Conservation (phyloP, 2,329 filamentous ascomycete species). For the Fusarium sp. region DNA sequence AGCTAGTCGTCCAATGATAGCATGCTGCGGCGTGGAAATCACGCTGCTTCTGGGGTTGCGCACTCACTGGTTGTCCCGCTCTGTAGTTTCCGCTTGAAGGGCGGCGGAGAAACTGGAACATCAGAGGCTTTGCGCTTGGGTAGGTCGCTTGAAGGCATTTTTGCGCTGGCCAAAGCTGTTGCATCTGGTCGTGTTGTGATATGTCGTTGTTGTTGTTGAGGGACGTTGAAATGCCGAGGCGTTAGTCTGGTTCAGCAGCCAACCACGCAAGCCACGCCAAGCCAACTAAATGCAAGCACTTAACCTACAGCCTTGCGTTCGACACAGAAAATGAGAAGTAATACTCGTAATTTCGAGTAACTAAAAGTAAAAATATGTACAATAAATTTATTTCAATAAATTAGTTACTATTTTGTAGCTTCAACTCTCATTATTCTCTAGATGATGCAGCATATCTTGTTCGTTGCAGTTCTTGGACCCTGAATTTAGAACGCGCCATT, state of each 20-base stretch:
- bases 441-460: neutral
- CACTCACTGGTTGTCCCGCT: slow-evolving; percentile 63
- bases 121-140: slow-evolving; percentile 54
- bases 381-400: neutral
- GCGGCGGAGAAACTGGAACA: slow-evolving; percentile 64
- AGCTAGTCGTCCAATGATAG: slow-evolving; percentile 3
- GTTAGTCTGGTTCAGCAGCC: neutral
- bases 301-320: neutral
- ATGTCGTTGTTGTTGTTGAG: slow-evolving; percentile 15
- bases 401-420: rapidly evolving
- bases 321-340: neutral
- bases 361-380: rapidly evolving
- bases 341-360: rapidly evolving
- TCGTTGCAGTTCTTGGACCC: neutral
- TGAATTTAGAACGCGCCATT: neutral
- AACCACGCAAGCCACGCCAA: slow-evolving; percentile 1
- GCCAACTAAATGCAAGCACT: neutral
- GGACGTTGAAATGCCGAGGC: slow-evolving; percentile 24
- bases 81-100: slow-evolving; percentile 64
- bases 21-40: neutral
- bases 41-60: neutral
- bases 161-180: slow-evolving; percentile 1
- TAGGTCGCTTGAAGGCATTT: slow-evolving; percentile 44
- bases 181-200: slow-evolving; percentile 26
- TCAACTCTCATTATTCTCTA: rapidly evolving